Base-by-base conservation (phyloP, 371 early-diverging fungal genomes). In the Globomyces sp. region DNA sequence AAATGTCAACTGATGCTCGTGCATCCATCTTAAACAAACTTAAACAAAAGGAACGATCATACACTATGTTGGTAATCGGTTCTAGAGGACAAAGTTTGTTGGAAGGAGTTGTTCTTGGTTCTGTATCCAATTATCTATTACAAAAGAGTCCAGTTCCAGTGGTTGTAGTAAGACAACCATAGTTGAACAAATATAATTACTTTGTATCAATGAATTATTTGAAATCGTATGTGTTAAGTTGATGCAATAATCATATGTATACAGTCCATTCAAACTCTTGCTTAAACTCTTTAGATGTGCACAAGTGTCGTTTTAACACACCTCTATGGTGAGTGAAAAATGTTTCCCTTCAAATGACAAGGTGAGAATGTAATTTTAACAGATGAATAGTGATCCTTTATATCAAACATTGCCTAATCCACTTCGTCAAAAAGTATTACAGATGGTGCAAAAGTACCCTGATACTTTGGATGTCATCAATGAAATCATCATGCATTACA, bases 381-480 rank as follows among this genome's bases (percentile, higher is more conserved):
- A 24, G 24, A 58, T 60, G 61, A 60, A 40, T 46, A 41, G 61
- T 39, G 61, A 60, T 49, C 61, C 61, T 10, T 44, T 34, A 1
- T 37, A 42, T 6, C 34, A 40, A 6, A 60, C 45, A 9, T 13
- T 60, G 47, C 61, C 61, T 9, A 10, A 36, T 4, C 34, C 46
- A 6, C 45, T 60, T 9, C 36, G 44, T 42, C 36, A 41, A 44
- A 36, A 50, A 44, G 61, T 60, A 37, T 37, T 42, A 34, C 37
- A 4, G 34, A 46, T 60, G 48, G 3, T 60, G 39, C 43, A 60
- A 5, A 4, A 41, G 41, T 60, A 60, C 24, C 61, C 61, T 36
- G 61, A 60, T 48, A 60, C 61, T 36, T 11, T 49, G 44, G 10
- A 36, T 39, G 37, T 41, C 5, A 41, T 60, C 50, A 50, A 44